Evolutionary conservation across 768 basidiomycete species (phyloP), one percentile per base, ranked within the genome.

Genomic region (Cystofilobasidium macerans): DNA sequence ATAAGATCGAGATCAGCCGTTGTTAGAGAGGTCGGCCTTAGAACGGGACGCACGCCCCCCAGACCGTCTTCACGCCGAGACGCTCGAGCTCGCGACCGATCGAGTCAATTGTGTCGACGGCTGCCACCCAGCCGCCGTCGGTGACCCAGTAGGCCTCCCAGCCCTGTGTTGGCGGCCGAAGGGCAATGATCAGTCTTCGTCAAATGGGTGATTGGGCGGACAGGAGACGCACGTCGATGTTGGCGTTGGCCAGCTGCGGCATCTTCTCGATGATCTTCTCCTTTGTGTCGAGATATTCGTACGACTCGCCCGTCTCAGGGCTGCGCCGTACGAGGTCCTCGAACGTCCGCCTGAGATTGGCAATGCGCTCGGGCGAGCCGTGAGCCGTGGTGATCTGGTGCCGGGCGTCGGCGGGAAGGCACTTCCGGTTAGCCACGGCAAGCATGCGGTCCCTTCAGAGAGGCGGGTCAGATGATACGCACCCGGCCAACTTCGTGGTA

Each of bases 51-150:
- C 28, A 64, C 66, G 35, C 30, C 18, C 75, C 75, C 54, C 71
- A 73, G 7, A 65, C 58, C 33, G 53, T 64, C 47, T 72, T 71
- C 33, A 75, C 73, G 2, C 75, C 73, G 6, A 69, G 64, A 18
- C 64, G 43, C 47, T 48, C 33, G 30, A 73, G 65, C 35, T 73
- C 72, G 26, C 47, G 53, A 1, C 73, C 74, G 5, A 75, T 69
- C 0, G 73, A 64, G 20, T 69, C 69, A 53, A 76, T 67, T 22
- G 75, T 73, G 33, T 76, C 70, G 7, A 62, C 68, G 13, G 75
- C 75, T 13, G 71, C 75, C 0, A 73, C 69, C 75, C 75, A 76
- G 28, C 75, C 75, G 0, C 70, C 73, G 28, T 72, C 57, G 6
- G 54, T 26, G 47, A 59, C 61, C 53, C 57, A 76, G 4, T 74